Evolutionary conservation across 2,329 filamentous ascomycete genomes (phyloP).

Genomic region (Plectosphaerella sp.): DNA sequence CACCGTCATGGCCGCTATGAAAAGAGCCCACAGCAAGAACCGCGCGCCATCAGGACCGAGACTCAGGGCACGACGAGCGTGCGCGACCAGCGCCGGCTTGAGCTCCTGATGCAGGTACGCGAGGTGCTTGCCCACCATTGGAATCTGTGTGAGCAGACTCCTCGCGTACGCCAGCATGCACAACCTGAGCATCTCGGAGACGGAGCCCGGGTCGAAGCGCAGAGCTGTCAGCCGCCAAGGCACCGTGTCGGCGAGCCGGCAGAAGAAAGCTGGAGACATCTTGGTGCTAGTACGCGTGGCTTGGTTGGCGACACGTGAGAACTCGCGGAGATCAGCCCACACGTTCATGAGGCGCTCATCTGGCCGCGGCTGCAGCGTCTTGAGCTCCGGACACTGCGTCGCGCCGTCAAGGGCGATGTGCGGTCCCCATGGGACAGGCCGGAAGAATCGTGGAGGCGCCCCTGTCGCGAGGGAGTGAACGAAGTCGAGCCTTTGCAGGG

Average conservation of each 20-base stretch:
- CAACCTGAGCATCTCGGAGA: slow-evolving; percentile 9
- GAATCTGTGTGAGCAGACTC: slow-evolving; percentile 10
- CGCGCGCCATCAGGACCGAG: neutral
- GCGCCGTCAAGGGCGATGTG: slow-evolving; percentile 4
- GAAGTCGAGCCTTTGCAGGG: slow-evolving; percentile 1
- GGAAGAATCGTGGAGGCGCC: slow-evolving; percentile 2
- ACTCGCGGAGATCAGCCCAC: slow-evolving; percentile 17
- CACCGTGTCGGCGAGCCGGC: slow-evolving; percentile 13
- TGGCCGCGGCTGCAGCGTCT: slow-evolving; percentile 2
- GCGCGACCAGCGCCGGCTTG: neutral
- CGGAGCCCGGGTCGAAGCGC: slow-evolving; percentile 7
- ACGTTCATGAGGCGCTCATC: slow-evolving; percentile 15
- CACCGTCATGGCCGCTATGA: neutral
- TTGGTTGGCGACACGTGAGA: slow-evolving; percentile 15
- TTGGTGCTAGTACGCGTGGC: slow-evolving; percentile 13
- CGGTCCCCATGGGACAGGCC: slow-evolving; percentile 8
- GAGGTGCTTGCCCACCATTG: slow-evolving; percentile 4
- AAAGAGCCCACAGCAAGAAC: neutral
- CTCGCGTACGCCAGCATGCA: slow-evolving; percentile 19
- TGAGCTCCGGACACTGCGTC: slow-evolving; percentile 6
- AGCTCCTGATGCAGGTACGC: neutral
- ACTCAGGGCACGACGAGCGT: too few relatives aligned
- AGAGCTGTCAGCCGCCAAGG: slow-evolving; percentile 16
- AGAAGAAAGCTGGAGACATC: slow-evolving; percentile 13
- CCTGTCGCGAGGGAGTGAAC: slow-evolving; percentile 8